Evolutionary conservation across 176 grass and related monocot genomes (phyloP), one percentile per base, ranked within the genome.

Genomic region (Bromus sterilis): DNA sequence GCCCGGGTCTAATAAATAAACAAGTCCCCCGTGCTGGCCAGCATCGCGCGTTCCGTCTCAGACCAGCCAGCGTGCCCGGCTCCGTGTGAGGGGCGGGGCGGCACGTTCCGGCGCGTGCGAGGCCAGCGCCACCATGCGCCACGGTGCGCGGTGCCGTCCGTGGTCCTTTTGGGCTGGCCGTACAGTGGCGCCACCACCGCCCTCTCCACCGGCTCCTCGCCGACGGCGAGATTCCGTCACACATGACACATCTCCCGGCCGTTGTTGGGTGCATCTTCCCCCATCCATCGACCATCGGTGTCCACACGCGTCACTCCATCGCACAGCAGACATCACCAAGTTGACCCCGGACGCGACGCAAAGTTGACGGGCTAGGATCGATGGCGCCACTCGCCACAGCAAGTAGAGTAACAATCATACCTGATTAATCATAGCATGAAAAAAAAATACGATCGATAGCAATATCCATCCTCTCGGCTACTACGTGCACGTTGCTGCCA

Each of bases 161-260:
- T 37, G 56, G 4, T 4, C 55, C 1, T 76, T 58, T 76, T 11
- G 34, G 33, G 13, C 2, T 41, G 24, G 14, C 53, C 55, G 51
- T 39, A 78, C 75, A 62, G 75, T 78, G 56, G 13, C 56, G 36
- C 25, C 39, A 71, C 39, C 67, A 71, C 67, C 67, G 67, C 66
- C 67, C 75, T 29, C 21, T n/a, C n/a, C n/a, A 36, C 24, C 2
- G 33, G 53, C 33, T 59, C 33, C 1, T 59, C 74, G 51, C 16
- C 74, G 67, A 13, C 53, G 53, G 74, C 32, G 74, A 56, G 34
- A 77, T 77, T 40, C 24, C 51, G 74, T 60, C 15, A 18, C 74
- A 0, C 8, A 77, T 60, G 15, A 20, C 30, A 9, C 34, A 23
- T 11, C 36, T 24, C n/a, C 74, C 34, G 23, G 74, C 35, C 49